phyloP scores from a whole-genome alignment of 768 basidiomycete species.

The Trametes cubensis region DNA sequence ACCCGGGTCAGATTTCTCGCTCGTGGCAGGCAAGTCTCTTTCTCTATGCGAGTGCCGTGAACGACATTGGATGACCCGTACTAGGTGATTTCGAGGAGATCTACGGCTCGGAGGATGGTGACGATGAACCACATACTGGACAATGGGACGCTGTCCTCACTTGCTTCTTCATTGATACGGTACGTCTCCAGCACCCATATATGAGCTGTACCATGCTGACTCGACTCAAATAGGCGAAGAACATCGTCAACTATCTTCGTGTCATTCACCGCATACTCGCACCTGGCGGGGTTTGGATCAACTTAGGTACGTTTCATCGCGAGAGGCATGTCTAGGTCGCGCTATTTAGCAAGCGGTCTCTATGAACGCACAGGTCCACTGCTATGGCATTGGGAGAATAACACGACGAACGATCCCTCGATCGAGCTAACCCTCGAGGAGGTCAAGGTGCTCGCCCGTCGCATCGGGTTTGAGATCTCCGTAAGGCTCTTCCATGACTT shows the following conservation, averaged over 20 bases:
- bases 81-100: constrained; percentile 91
- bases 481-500: constrained; percentile 46
- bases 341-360: not conserved
- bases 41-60: not conserved
- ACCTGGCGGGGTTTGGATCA: constrained; percentile 91
- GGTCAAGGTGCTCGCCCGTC: constrained; percentile 70
- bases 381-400: constrained; percentile 98
- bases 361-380: constrained; percentile 66
- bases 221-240: constrained; percentile 65
- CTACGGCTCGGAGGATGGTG: constrained; percentile 55
- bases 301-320: constrained; percentile 56
- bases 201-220: no score
- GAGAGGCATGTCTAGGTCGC: not conserved
- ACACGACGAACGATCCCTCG: constrained; percentile 73
- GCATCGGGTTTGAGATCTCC: constrained; percentile 80
- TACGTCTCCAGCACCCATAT: no score
- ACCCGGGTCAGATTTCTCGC: constrained; percentile 66
- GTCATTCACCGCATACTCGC: constrained; percentile 82
- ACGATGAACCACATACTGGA: constrained; percentile 66
- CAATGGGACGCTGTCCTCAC: constrained; percentile 90
- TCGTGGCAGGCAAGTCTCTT: constrained; percentile 71
- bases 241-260: constrained; percentile 89
- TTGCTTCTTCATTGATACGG: constrained; percentile 97
- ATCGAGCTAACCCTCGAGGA: constrained; percentile 92
- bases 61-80: no score